Evolutionary conservation across 2,329 filamentous ascomycete genomes (phyloP).

Genomic region (Hypoxylon sp.): DNA sequence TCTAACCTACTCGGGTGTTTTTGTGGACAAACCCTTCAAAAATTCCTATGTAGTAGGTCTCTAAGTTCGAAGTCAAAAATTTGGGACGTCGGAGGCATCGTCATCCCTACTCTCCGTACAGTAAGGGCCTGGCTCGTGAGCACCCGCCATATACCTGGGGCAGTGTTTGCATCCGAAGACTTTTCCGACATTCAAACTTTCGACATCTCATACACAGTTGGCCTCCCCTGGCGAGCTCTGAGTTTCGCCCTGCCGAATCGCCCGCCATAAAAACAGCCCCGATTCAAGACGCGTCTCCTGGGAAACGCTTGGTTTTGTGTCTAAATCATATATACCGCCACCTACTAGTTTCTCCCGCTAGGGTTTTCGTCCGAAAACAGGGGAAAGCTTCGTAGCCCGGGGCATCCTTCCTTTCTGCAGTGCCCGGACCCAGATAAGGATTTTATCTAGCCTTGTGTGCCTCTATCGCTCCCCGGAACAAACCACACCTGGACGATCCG

Average conservation of each 20-base stretch:
- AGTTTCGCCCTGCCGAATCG: slow-evolving; percentile 36
- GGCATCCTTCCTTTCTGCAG: slow-evolving; percentile 39
- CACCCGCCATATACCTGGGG: slow-evolving; percentile 45
- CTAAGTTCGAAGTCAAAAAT: slow-evolving; percentile 46
- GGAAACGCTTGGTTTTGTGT: slow-evolving; percentile 39
- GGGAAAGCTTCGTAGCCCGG: slow-evolving; percentile 39
- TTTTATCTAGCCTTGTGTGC: slow-evolving; percentile 38
- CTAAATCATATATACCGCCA: slow-evolving; percentile 38
- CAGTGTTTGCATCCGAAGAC: slow-evolving; percentile 47
- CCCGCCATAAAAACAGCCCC: slow-evolving; percentile 38
- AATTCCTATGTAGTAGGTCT: slow-evolving; percentile 40
- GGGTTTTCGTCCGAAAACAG: slow-evolving; percentile 39
- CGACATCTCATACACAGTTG: slow-evolving; percentile 41
- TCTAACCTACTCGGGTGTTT: slow-evolving; percentile 46
- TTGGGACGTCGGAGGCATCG: slow-evolving; percentile 47
- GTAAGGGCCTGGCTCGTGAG: slow-evolving; percentile 45
- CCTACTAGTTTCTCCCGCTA: slow-evolving; percentile 32
- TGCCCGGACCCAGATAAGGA: slow-evolving; percentile 35
- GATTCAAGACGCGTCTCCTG: slow-evolving; percentile 36
- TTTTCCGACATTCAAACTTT: slow-evolving; percentile 42
- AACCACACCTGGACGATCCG: slow-evolving; percentile 12
- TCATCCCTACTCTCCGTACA: slow-evolving; percentile 47
- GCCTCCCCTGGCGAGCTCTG: slow-evolving; percentile 41
- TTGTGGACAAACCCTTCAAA: slow-evolving; percentile 46
- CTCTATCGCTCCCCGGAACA: slow-evolving; percentile 25